Evolutionary conservation across 2,329 filamentous ascomycete species (phyloP).

Genomic region (Penicillium italicum): DNA sequence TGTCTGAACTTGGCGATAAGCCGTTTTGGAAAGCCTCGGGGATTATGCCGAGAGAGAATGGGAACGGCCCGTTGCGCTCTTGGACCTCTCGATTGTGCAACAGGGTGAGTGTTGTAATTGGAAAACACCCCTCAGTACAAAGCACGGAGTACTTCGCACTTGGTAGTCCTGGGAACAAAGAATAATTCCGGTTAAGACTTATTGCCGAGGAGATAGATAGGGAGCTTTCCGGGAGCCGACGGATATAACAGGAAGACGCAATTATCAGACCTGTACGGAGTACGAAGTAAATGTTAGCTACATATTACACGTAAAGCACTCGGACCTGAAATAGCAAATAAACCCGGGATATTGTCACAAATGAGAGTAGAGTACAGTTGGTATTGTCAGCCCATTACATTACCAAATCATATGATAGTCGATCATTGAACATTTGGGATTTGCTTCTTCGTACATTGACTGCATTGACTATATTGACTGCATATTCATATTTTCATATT

Average conservation of each 20-base stretch:
- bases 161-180: neutral
- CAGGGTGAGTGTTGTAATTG: no score
- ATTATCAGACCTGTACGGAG: no score
- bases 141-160: no score
- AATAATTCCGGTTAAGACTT: neutral
- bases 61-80: constrained; percentile 5
- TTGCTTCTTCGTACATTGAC: no score
- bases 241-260: neutral
- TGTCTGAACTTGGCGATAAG: neutral
- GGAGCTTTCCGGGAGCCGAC: neutral
- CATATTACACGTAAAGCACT: neutral
- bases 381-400: neutral
- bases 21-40: neutral
- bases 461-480: no score
- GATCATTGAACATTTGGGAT: neutral
- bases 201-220: neutral
- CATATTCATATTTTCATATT: no score
- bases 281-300: no score
- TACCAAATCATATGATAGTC: neutral
- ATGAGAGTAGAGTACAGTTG: no score
- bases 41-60: neutral
- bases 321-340: neutral
- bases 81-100: neutral
- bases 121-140: no score
- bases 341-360: neutral